Evolutionary conservation across 1,284 basidiomycete species (phyloP).

Genomic region (Tetrapyrgos nigripes): DNA sequence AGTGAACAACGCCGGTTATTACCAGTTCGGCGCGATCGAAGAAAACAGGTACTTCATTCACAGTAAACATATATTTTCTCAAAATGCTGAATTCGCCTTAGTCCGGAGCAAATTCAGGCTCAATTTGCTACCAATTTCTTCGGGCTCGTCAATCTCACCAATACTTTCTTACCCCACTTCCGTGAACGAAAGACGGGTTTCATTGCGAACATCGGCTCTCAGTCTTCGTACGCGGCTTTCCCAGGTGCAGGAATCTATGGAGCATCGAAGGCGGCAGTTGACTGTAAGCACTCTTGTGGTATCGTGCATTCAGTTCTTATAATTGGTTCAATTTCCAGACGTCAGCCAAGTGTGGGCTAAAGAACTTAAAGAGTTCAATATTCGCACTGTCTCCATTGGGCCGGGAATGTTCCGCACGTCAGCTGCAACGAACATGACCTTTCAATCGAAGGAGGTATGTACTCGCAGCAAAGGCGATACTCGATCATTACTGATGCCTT

Average conservation of each 20-base stretch:
- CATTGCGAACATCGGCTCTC: conserved; percentile 23
- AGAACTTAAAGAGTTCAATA: conserved; percentile 3
- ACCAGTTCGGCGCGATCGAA: conserved; percentile 21
- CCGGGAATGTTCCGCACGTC: conserved; percentile 3
- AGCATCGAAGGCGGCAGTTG: conserved; percentile 23
- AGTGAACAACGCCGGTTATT: conserved; percentile 23
- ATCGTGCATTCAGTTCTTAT: not conserved
- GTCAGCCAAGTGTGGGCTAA: conserved; percentile 5
- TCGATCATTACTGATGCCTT: not conserved
- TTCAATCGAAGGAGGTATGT: not conserved
- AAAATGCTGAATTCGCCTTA: not conserved
- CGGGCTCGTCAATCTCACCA: conserved; percentile 22
- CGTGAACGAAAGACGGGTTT: conserved; percentile 15
- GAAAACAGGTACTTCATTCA: conserved; percentile 9
- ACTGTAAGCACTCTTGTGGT: conserved; percentile 1
- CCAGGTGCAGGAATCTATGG: conserved; percentile 21
- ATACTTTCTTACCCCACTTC: conserved; percentile 22
- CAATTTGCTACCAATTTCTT: conserved; percentile 25
- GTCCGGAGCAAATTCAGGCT: conserved; percentile 1
- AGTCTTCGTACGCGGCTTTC: conserved; percentile 10
- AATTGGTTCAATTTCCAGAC: not conserved
- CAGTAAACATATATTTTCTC: not conserved
- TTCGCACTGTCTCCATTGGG: not conserved
- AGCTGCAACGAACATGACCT: not conserved
- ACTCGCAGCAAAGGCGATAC: not conserved